These are phyloP conservation scores for Puya raimondii DNA, from an alignment of 176 grass and related monocot species.

Conservation along the genomic window DNA sequence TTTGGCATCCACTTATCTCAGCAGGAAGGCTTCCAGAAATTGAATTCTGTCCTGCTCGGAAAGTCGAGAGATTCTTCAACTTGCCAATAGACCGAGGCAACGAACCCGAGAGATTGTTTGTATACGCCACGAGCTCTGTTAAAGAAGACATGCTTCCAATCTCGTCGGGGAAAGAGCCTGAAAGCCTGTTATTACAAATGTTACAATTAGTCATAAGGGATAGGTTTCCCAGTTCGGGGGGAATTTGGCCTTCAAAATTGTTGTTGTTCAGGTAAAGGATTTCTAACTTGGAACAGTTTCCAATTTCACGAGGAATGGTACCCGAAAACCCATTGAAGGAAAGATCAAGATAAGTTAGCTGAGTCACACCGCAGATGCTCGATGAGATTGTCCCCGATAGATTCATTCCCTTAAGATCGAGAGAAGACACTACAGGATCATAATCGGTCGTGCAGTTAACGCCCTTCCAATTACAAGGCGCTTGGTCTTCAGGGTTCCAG, in stretches of 20 bases:
- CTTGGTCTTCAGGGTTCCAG: slow-evolving; percentile 43
- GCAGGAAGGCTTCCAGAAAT: slow-evolving; percentile 73
- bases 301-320: slow-evolving; percentile 51
- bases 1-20: slow-evolving; percentile 68
- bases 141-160: slow-evolving; percentile 72
- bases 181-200: slow-evolving; percentile 85
- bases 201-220: slow-evolving; percentile 43
- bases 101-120: slow-evolving; percentile 74
- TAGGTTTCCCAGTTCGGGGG: slow-evolving; percentile 63
- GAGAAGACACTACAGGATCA: slow-evolving; percentile 29
- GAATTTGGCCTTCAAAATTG: slow-evolving; percentile 44
- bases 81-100: slow-evolving; percentile 61
- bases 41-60: slow-evolving; percentile 80
- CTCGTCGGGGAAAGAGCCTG: slow-evolving; percentile 57
- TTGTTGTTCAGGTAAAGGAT: slow-evolving; percentile 64
- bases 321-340: slow-evolving; percentile 77
- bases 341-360: slow-evolving; percentile 53
- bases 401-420: slow-evolving; percentile 64
- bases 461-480: slow-evolving; percentile 72
- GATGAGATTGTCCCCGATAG: slow-evolving; percentile 59
- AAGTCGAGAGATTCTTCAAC: slow-evolving; percentile 59
- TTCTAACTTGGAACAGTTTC: slow-evolving; percentile 50
- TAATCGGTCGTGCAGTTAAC: slow-evolving; percentile 49
- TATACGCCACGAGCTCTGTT: slow-evolving; percentile 68
- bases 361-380: slow-evolving; percentile 47